A percentile compares a stretch with the other conserved stretches of the same genome.
These are phyloP conservation scores for Scedosporium apiospermum DNA, from an alignment of 2,329 filamentous ascomycete species.

Conservation along the genomic window DNA sequence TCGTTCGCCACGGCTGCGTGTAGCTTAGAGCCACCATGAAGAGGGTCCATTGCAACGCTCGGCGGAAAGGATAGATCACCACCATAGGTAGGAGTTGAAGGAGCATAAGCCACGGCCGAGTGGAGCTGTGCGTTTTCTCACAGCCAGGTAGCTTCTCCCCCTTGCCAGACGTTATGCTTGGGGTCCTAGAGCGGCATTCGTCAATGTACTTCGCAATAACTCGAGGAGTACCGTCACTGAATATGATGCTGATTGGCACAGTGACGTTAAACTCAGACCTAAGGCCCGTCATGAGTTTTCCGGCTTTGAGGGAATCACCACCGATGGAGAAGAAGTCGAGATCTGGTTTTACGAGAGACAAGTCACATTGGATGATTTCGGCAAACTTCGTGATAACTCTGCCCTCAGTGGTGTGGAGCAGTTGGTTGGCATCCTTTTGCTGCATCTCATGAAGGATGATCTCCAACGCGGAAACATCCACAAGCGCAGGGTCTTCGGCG, in stretches of 20 bases:
- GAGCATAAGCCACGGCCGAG: constrained; percentile 35
- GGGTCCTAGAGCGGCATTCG: constrained; percentile 13
- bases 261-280: constrained; percentile 38
- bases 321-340: constrained; percentile 44
- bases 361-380: constrained; percentile 29
- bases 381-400: constrained; percentile 34
- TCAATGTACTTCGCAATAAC: constrained; percentile 29
- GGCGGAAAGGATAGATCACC: constrained; percentile 39
- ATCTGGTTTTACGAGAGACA: constrained; percentile 25
- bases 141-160: constrained; percentile 21
- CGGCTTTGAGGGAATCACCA: constrained; percentile 44
- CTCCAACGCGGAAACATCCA: constrained; percentile 26
- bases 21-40: constrained; percentile 38
- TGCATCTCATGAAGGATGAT: constrained; percentile 17
- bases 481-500: constrained; percentile 15
- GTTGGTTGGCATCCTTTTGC: constrained; percentile 13
- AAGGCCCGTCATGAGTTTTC: constrained; percentile 38
- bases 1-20: constrained; percentile 28
- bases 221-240: constrained; percentile 35
- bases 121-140: constrained; percentile 35
- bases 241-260: constrained; percentile 41
- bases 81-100: constrained; percentile 40
- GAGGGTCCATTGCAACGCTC: constrained; percentile 41
- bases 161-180: constrained; percentile 6
- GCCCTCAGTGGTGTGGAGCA: constrained; percentile 20